Percentiles rank a stretch among this genome's conserved stretches.
phyloP scores from a whole-genome alignment of 768 basidiomycete species.

The Mycena kentingensis region DNA sequence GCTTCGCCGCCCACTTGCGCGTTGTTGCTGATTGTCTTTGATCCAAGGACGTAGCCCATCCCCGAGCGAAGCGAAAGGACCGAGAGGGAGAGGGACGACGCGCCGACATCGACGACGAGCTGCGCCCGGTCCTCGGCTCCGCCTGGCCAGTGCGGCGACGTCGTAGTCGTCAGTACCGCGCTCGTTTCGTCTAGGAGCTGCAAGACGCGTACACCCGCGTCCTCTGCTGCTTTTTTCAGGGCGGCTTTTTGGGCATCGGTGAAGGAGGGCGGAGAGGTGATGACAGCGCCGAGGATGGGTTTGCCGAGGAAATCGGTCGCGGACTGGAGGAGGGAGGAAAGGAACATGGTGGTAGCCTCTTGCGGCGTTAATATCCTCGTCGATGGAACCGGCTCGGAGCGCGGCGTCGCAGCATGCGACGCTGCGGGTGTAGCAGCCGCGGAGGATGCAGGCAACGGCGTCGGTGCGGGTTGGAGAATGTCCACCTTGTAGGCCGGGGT shows the following conservation, averaged over 20 bases:
- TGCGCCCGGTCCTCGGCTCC: constrained; percentile 66
- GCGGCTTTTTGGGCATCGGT: constrained; percentile 67
- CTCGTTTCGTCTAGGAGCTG: constrained; percentile 89
- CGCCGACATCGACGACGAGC: constrained; percentile 80
- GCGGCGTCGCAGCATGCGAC: constrained; percentile 69
- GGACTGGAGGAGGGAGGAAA: constrained; percentile 79
- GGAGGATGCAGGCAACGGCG: constrained; percentile 61
- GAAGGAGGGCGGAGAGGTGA: constrained; percentile 81
- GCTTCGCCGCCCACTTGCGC: constrained; percentile 62
- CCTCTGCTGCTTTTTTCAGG: constrained; percentile 69
- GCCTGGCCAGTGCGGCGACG: constrained; percentile 43
- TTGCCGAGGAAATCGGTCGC: constrained; percentile 91
- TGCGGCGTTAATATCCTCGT: constrained; percentile 78
- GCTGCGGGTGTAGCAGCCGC: constrained; percentile 62
- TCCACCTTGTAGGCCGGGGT: constrained; percentile 84
- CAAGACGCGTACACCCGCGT: constrained; percentile 80
- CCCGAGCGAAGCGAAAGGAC: constrained; percentile 76
- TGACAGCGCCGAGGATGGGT: constrained; percentile 76
- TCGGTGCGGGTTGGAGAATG: constrained; percentile 76
- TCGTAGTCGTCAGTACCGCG: constrained; percentile 66
- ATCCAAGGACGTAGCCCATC: constrained; percentile 65
- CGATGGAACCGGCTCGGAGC: constrained; percentile 65
- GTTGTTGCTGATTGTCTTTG: constrained; percentile 37
- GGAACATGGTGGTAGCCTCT: constrained; percentile 84
- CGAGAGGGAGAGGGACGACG: constrained; percentile 68